phyloP scores from a whole-genome alignment of 2,329 filamentous ascomycete species.

The Fusarium beomiforme region DNA sequence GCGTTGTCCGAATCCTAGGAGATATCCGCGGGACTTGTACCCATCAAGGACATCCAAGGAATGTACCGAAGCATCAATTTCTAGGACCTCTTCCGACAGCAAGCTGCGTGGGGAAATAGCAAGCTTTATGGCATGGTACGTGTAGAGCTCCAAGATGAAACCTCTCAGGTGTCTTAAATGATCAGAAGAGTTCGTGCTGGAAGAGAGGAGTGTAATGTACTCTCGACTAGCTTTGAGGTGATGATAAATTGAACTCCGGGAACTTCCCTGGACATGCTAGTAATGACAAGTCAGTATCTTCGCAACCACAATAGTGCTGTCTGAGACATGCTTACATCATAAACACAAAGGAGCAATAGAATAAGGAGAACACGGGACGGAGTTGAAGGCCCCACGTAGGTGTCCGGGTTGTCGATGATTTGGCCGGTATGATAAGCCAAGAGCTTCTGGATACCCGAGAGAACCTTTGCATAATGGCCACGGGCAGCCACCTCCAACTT shows the following conservation, averaged over 20 bases:
- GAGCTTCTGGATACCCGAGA: not conserved
- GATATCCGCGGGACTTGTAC: not conserved
- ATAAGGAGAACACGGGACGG: not conserved
- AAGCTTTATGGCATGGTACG: not conserved
- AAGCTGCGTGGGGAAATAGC: not conserved
- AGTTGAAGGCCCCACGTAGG: not conserved
- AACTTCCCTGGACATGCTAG: not conserved
- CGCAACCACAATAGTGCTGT: fast-evolving
- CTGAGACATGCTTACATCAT: not conserved
- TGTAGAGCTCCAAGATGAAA: slow-evolving; percentile 1
- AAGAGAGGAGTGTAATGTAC: not conserved
- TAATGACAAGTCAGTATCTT: fast-evolving
- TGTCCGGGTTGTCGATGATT: fast-evolving
- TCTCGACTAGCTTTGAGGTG: slow-evolving; percentile 3
- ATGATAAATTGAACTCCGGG: not conserved
- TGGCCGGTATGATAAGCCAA: not conserved
- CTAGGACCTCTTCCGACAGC: not conserved
- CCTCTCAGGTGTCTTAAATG: not conserved
- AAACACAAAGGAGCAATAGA: not conserved
- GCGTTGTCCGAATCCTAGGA: not conserved
- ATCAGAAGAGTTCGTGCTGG: not conserved
- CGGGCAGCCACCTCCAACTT: not conserved
- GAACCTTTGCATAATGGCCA: not conserved
- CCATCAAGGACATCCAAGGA: not conserved
- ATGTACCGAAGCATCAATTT: not conserved